Evolutionary conservation across 768 basidiomycete genomes (phyloP).

Genomic region (Leucogyrophana mollusca): DNA sequence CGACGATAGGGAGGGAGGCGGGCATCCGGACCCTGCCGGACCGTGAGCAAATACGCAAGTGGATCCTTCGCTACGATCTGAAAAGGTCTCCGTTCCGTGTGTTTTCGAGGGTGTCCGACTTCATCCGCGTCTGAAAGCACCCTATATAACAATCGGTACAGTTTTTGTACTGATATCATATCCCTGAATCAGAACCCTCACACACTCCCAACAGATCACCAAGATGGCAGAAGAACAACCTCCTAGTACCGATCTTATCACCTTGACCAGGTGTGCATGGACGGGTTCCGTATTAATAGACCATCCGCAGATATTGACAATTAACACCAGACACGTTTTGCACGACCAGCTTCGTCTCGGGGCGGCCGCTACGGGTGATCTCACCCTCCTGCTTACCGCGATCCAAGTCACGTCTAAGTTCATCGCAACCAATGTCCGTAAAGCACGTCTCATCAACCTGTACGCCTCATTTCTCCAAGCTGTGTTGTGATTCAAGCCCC

Average conservation of each 20-base stretch:
- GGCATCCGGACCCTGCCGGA: conserved; percentile 16
- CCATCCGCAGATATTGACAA: conserved; percentile 4
- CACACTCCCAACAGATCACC: conserved; percentile 12
- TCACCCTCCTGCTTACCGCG: conserved; percentile 91
- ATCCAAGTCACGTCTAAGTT: conserved; percentile 97
- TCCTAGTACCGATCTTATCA: conserved; percentile 86
- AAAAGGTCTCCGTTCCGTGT: background rate
- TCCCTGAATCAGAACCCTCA: conserved; percentile 1
- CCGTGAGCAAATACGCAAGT: conserved; percentile 24
- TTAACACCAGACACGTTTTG: conserved; percentile 71
- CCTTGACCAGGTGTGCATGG: conserved; percentile 75
- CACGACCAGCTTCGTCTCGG: conserved; percentile 83
- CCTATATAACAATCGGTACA: conserved; percentile 6
- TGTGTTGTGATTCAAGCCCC: conserved; percentile 4
- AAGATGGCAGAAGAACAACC: conserved; percentile 51
- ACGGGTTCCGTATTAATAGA: background rate
- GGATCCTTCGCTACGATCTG: conserved; percentile 8
- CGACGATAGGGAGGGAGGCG: conserved; percentile 4
- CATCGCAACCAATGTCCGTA: conserved; percentile 96
- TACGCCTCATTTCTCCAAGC: conserved; percentile 37
- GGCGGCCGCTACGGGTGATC: conserved; percentile 82
- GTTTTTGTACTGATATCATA: background rate
- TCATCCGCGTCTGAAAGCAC: conserved; percentile 11
- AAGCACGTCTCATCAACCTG: conserved; percentile 97
- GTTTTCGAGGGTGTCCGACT: conserved; percentile 13